Conservation (phyloP, 495 filamentous ascomycete genomes). For the Saxophila tyrrhenica region DNA sequence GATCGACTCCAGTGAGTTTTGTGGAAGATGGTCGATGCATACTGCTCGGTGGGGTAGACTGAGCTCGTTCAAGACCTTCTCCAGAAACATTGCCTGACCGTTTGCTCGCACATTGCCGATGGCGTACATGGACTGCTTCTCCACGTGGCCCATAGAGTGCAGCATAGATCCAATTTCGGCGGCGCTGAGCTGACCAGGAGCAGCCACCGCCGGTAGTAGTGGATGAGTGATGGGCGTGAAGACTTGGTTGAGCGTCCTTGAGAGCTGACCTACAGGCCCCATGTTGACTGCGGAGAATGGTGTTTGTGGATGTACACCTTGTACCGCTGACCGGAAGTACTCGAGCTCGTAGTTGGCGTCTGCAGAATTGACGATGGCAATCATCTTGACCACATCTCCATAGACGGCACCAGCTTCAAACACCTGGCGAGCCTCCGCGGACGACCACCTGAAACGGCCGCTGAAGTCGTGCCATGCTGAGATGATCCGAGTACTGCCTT, state of each 20-base stretch:
- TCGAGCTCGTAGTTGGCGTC: slow-evolving; percentile 81
- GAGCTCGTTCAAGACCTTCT: slow-evolving; percentile 80
- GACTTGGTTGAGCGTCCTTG: slow-evolving; percentile 65
- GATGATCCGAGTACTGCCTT: slow-evolving; percentile 70
- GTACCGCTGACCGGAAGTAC: slow-evolving; percentile 72
- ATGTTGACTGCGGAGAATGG: slow-evolving; percentile 76
- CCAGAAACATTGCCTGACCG: slow-evolving; percentile 70
- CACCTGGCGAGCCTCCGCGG: slow-evolving; percentile 52
- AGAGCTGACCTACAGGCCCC: slow-evolving; percentile 72
- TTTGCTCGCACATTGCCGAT: slow-evolving; percentile 61
- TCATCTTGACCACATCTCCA: slow-evolving; percentile 82
- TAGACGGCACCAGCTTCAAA: slow-evolving; percentile 60
- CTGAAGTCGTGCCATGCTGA: slow-evolving; percentile 82
- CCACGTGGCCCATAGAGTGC: slow-evolving; percentile 66
- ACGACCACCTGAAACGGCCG: slow-evolving; percentile 70
- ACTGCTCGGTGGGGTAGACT: slow-evolving; percentile 70
- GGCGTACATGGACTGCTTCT: slow-evolving; percentile 67
- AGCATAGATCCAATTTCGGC: slow-evolving; percentile 72
- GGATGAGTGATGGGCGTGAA: slow-evolving; percentile 83
- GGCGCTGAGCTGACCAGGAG: slow-evolving; percentile 70
- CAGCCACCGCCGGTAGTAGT: slow-evolving; percentile 69
- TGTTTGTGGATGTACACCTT: slow-evolving; percentile 50
- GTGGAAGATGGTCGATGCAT: slow-evolving; percentile 58
- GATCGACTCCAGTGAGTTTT: slow-evolving; percentile 52
- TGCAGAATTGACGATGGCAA: slow-evolving; percentile 62